Conservation (phyloP, 2,329 filamentous ascomycete species). For the Microdochium bolleyi region DNA sequence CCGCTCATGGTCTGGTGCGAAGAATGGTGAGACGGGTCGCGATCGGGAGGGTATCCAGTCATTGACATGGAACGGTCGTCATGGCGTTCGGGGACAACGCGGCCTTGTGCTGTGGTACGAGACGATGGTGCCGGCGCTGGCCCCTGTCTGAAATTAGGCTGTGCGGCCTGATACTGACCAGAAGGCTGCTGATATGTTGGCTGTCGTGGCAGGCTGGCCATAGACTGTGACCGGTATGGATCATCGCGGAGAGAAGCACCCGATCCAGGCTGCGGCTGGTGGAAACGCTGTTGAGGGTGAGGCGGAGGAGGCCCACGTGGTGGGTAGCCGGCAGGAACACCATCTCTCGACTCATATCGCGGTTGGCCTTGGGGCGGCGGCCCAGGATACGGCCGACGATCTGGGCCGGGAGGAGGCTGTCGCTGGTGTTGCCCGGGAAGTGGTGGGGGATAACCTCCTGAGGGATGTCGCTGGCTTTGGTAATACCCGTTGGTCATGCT, state of each 20-base stretch:
- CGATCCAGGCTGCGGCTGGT: slow-evolving; percentile 42
- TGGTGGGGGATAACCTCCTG: slow-evolving; percentile 34
- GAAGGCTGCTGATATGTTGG: slow-evolving; percentile 61
- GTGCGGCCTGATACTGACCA: slow-evolving; percentile 54
- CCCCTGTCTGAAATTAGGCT: slow-evolving; percentile 70
- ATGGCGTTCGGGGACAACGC: slow-evolving; percentile 83
- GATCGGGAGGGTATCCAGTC: slow-evolving; percentile 72
- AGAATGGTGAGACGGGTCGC: slow-evolving; percentile 30
- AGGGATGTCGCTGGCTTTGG: slow-evolving; percentile 42
- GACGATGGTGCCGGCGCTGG: slow-evolving; percentile 57
- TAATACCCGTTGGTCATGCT: slow-evolving; percentile 44
- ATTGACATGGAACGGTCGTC: slow-evolving; percentile 96
- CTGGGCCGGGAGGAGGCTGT: slow-evolving; percentile 35
- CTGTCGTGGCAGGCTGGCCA: slow-evolving; percentile 69
- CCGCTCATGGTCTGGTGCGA: slow-evolving; percentile 91
- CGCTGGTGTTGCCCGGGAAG: slow-evolving; percentile 27
- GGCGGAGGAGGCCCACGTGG: slow-evolving; percentile 43
- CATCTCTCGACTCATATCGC: slow-evolving; percentile 56
- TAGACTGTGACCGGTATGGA: slow-evolving; percentile 84
- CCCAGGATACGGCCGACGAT: slow-evolving; percentile 63
- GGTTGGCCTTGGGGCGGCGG: slow-evolving; percentile 41
- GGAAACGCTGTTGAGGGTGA: slow-evolving; percentile 35
- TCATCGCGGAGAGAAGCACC: slow-evolving; percentile 74
- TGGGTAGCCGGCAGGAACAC: slow-evolving; percentile 36
- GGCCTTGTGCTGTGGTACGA: slow-evolving; percentile 82